Evolutionary conservation across 2,329 filamentous ascomycete genomes (phyloP).

Genomic region (Ophiostoma ips): DNA sequence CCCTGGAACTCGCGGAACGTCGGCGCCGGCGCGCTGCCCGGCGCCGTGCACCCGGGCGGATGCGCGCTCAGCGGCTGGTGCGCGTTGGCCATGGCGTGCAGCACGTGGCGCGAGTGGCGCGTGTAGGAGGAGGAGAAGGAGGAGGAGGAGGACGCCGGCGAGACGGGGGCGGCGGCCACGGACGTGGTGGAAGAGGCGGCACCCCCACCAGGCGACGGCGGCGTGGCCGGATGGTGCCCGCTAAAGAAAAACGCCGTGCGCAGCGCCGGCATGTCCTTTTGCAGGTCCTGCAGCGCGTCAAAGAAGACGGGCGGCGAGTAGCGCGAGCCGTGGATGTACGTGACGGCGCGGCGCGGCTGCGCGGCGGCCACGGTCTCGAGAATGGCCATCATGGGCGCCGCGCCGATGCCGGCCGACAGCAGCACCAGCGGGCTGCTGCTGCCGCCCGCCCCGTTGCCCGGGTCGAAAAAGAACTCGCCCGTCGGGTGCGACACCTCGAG

Average conservation of each 20-base stretch:
- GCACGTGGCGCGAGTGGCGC: neutral
- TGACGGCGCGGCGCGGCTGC: constrained; percentile 33
- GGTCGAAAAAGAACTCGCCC: constrained; percentile 36
- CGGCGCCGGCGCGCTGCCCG: constrained; percentile 25
- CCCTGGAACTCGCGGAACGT: constrained; percentile 25
- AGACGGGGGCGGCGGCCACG: neutral
- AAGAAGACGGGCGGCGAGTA: constrained; percentile 38
- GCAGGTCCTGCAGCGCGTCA: constrained; percentile 33
- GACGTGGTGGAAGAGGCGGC: too few species aligned
- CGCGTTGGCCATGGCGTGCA: constrained; percentile 5
- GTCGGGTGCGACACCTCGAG: constrained; percentile 53
- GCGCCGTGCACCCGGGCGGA: constrained; percentile 17
- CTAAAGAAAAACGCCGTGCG: constrained; percentile 36
- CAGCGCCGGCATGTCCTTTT: constrained; percentile 21
- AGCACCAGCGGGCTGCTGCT: constrained; percentile 39
- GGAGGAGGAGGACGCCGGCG: constrained; percentile 1
- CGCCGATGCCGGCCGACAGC: constrained; percentile 46
- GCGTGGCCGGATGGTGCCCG: constrained; percentile 11
- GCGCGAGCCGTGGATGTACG: constrained; percentile 46
- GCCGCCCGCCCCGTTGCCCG: too few species aligned
- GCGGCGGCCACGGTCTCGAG: constrained; percentile 37
- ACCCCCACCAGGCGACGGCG: neutral
- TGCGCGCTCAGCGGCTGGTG: constrained; percentile 1
- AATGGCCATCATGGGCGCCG: constrained; percentile 47
- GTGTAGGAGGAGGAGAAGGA: neutral